Percentiles rank a stretch among this genome's conserved stretches.
phyloP scores from a whole-genome alignment of 1,139 yeast genomes.

The Debaryomyces nepalensis region DNA sequence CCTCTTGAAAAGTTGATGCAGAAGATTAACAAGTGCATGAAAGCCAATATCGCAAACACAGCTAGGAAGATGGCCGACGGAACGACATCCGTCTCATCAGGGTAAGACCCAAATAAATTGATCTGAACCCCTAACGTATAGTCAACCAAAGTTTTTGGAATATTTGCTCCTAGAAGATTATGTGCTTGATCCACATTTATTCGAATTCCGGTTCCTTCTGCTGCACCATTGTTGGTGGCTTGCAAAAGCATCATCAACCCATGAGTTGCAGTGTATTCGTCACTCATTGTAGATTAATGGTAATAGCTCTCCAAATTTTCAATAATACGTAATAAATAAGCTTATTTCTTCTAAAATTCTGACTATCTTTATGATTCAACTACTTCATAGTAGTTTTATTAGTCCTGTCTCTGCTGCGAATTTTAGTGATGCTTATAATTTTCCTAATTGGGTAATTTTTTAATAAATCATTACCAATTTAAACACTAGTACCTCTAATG shows the following conservation, averaged over 20 bases:
- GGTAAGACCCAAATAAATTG: slow-evolving; percentile 70
- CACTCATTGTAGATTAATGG: not conserved
- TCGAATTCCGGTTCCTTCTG: slow-evolving; percentile 55
- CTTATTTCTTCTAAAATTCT: slow-evolving; percentile 4
- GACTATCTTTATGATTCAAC: no score
- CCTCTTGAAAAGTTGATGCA: slow-evolving; percentile 58
- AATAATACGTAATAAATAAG: not conserved
- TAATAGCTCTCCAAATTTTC: not conserved
- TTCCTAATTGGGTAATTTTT: slow-evolving; percentile 8
- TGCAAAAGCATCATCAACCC: slow-evolving; percentile 40
- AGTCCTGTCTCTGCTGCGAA: slow-evolving; percentile 8
- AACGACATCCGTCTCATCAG: slow-evolving; percentile 57
- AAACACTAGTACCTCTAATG: not conserved
- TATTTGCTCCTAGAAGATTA: slow-evolving; percentile 28
- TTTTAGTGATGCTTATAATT: slow-evolving; percentile 2
- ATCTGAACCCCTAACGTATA: slow-evolving; percentile 49
- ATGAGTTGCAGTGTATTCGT: slow-evolving; percentile 26
- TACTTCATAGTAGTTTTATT: no score
- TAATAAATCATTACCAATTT: slow-evolving; percentile 1
- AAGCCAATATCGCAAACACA: slow-evolving; percentile 51
- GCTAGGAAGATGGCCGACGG: slow-evolving; percentile 66
- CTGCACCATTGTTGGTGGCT: slow-evolving; percentile 45
- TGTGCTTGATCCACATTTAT: slow-evolving; percentile 36
- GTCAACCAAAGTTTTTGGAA: slow-evolving; percentile 43
- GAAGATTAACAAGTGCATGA: slow-evolving; percentile 57